Percentiles rank a stretch among this genome's conserved stretches.
Evolutionary conservation across 257 asterid genomes (phyloP).

Genomic region (Penstemon davidsonii): DNA sequence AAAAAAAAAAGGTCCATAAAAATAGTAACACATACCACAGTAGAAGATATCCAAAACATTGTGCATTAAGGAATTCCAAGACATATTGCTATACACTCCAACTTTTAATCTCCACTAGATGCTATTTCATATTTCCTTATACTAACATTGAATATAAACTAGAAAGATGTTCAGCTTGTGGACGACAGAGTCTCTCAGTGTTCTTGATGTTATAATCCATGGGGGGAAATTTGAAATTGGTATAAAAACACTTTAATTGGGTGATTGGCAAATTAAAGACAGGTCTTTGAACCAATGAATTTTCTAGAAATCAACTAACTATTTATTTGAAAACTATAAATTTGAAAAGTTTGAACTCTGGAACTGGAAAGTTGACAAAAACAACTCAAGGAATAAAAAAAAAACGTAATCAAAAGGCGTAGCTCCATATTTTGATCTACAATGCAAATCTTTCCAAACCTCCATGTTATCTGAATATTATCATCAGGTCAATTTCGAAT

Average conservation of each 20-base stretch:
- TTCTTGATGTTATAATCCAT: constrained; percentile 1
- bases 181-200: neutral
- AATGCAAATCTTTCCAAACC: neutral
- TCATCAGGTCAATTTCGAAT: constrained; percentile 5
- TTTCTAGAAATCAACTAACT: constrained; percentile 16
- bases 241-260: neutral
- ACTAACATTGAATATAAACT: constrained; percentile 14
- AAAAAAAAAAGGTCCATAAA: constrained; percentile 19
- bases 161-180: constrained; percentile 12
- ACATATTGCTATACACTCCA: constrained; percentile 19
- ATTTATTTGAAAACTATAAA: neutral
- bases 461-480: too few species aligned
- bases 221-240: neutral
- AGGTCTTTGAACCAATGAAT: constrained; percentile 19
- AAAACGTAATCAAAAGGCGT: constrained; percentile 7
- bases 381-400: neutral
- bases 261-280: neutral
- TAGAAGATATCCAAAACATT: constrained; percentile 11
- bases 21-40: constrained; percentile 14
- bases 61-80: constrained; percentile 8
- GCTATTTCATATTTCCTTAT: constrained; percentile 19
- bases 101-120: constrained; percentile 19
- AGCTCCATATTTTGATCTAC: neutral
- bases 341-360: neutral
- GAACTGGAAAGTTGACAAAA: neutral